Base-by-base conservation (phyloP, 176 grass and related monocot genomes). In the Otatea glauca region DNA sequence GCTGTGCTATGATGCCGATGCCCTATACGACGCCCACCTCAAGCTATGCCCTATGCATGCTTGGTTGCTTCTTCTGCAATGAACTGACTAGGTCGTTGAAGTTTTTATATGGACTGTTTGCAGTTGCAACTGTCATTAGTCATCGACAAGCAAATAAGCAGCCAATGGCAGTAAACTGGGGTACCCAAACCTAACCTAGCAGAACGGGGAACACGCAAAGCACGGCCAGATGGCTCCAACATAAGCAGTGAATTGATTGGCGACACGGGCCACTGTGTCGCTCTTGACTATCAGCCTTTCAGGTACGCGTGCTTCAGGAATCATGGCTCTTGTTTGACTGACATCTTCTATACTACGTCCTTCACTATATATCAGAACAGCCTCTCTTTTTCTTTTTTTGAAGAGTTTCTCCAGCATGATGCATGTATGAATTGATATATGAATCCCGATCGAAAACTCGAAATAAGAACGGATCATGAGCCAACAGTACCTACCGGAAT, bases 261-360 rank as follows among this genome's bases (percentile, higher is more conserved):
- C 68, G 62, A 27, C 43, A 25, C 44, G 41, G 41, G 13, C 41
- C 65, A 6, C 38, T 68, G 50, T 47, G 45, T 54, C 38, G 43
- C 71, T 68, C 45, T 85, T 35, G 70, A 75, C 62, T 85, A 38
- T 39, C 5, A 7, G 38, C 38, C 38, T 39, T 45, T 45, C 35
- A n/a, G 35, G 75, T 65, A 58, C 49, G 87, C 75, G 75, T 73
- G 87, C 41, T 75, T 75, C 69, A 4, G 60, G 75, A 64, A 88
- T 84, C 75, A 48, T 73, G 68, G 60, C 27, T 24, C 35, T 10
- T 48, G 34, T 58, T 39, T 79, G 23, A 51, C 41, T 49, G 44
- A 9, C 45, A 18, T 16, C 44, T 73, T 25, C 24, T 4, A 15
- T 29, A 48, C 24, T 11, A 20, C 25, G n/a, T 5, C 13, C 68